These are phyloP conservation scores for Carex sylvatica DNA, from an alignment of 202 grass and related monocot genomes.

Conservation along the genomic window DNA sequence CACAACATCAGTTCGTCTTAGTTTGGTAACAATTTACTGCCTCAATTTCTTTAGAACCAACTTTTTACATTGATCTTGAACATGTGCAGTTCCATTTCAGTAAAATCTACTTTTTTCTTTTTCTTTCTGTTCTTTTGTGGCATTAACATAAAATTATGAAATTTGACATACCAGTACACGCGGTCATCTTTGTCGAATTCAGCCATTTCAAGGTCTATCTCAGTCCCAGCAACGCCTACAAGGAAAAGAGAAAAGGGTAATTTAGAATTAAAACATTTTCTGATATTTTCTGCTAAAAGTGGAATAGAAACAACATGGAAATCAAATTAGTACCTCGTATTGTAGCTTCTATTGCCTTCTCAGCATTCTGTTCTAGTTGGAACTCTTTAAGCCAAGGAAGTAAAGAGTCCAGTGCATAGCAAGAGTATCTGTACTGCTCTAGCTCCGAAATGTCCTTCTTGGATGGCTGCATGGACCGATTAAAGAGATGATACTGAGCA, in stretches of 20 bases:
- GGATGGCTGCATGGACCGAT: conserved; percentile 24
- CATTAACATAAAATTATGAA: background rate
- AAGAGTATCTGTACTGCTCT: conserved; percentile 41
- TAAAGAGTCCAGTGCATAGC: conserved; percentile 41
- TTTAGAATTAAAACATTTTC: background rate
- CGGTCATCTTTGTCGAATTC: conserved; percentile 45
- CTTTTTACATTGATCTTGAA: background rate
- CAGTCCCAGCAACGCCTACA: conserved; percentile 33
- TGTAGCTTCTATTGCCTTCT: conserved; percentile 65
- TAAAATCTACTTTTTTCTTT: background rate
- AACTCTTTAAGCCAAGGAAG: conserved; percentile 71
- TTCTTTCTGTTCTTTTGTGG: background rate
- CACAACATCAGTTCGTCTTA: background rate
- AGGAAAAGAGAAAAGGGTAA: background rate
- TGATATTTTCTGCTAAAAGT: background rate
- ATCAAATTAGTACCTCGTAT: conserved; percentile 41
- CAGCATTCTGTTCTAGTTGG: conserved; percentile 44
- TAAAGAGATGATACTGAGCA: background rate
- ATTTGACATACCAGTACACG: conserved; percentile 51
- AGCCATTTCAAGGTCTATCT: conserved; percentile 50
- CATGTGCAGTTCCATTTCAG: background rate
- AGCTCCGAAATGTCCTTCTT: conserved; percentile 29
- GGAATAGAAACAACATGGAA: background rate
- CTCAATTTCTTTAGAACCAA: background rate
- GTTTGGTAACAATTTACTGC: background rate